Base-by-base conservation (phyloP, 2,329 filamentous ascomycete genomes). In the Botrytis pseudocinerea region DNA sequence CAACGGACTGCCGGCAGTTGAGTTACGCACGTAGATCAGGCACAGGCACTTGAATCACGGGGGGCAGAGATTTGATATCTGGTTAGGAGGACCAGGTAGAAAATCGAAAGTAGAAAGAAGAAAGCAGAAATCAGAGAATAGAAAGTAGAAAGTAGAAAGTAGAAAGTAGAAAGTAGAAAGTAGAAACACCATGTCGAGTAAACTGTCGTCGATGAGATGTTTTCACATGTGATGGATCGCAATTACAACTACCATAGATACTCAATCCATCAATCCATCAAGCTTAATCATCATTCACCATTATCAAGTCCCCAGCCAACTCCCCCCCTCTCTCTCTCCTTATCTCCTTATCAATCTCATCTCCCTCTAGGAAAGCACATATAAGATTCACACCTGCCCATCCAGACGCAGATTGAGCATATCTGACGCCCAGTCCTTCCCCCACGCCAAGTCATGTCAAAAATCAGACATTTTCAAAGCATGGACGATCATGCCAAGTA, bases 381-480 rank as follows among this genome's bases (percentile, higher is more conserved):
- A 35, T 6, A 38, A 51, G 28, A 65, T 65, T 65, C 20, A 3
- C 10, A 16, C 18, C n/a, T 64, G 12, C 62, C 42, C 10, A 12
- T 64, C 16, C 8, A 3, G 28, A 18, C 20, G n/a, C 12, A n/a
- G 12, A 38, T 38, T 20, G 9, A 38, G 5, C 35, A 61, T 8
- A 8, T 35, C 12, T 38, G 14, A 40, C 25, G 22, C 35, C 35
- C 44, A 28, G n/a, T 18, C 57, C 28, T 1, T 63, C 38, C 22
- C 61, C 61, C 61, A n/a, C 61, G 61, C 61, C 61, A 63, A 63
- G 61, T 63, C 38, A 63, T 20, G 38, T 63, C 61, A 63, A 44
- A 35, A 60, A 60, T 60, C 57, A 35, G 28, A 22, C 32, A 35
- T 60, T 25, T 35, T 1, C 28, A 10, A 63, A 44, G 60, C 60